phyloP scores from a whole-genome alignment of 129 eudicot genomes.

The Flaveria ramosissima region DNA sequence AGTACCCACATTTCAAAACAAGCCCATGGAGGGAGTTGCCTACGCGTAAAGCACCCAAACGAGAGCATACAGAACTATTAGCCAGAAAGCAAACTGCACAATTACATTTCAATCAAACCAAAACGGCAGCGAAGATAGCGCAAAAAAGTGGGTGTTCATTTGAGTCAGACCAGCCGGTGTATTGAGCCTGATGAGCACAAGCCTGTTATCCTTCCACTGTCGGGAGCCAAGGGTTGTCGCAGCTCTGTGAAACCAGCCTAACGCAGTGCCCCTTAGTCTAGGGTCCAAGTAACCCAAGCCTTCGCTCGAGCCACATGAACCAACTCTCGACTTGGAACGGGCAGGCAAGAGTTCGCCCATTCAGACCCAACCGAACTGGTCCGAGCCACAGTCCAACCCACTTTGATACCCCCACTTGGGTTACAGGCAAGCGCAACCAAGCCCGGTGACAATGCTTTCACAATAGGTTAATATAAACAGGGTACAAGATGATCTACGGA shows the following conservation, averaged over 20 bases:
- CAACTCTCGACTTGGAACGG: conserved; percentile 38
- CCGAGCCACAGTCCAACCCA: conserved; percentile 12
- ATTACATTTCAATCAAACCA: too few species aligned
- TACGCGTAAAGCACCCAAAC: too few species aligned
- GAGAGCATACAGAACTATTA: too few species aligned
- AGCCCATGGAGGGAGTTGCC: too few species aligned
- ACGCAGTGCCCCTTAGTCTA: conserved; percentile 34
- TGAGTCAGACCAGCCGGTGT: not conserved
- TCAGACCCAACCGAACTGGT: not conserved
- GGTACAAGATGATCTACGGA: fast-evolving
- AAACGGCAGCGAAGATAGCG: too few species aligned
- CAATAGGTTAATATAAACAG: not conserved
- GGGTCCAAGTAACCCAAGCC: conserved; percentile 21
- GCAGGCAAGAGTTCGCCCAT: conserved; percentile 1
- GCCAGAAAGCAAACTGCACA: too few species aligned
- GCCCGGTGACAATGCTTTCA: not conserved
- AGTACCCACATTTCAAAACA: too few species aligned
- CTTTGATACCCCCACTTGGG: conserved; percentile 25
- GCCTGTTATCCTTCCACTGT: conserved; percentile 39
- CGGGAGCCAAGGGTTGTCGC: conserved; percentile 25
- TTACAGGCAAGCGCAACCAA: conserved; percentile 26
- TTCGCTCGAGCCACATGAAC: conserved; percentile 23
- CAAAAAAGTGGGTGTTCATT: conserved; percentile 28
- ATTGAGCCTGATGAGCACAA: not conserved
- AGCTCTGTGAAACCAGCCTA: conserved; percentile 47